A percentile compares a stretch with the other conserved stretches of the same genome.
Conservation (phyloP, 257 asterid species). For the Solanum piurae region DNA sequence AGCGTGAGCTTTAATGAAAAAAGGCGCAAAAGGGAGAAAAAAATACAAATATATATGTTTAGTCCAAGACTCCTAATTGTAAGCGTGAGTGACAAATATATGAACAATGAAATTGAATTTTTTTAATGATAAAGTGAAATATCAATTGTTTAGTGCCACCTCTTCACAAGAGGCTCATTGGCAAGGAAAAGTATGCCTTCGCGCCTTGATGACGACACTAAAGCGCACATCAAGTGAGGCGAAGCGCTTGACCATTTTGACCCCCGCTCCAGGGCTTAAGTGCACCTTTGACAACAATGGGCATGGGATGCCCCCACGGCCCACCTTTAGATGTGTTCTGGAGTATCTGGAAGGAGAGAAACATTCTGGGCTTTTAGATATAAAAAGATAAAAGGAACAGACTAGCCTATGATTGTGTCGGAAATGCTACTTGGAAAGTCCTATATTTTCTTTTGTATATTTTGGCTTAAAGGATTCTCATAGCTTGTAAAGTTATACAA, state of each 20-base stretch:
- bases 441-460: neutral
- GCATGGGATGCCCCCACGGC: neutral
- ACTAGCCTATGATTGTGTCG: neutral
- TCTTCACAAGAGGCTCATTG: neutral
- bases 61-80: neutral
- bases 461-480: neutral
- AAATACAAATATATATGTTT: neutral
- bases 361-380: neutral
- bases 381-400: neutral
- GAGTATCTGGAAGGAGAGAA: neutral
- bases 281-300: neutral
- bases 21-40: neutral
- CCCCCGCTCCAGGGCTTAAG: neutral
- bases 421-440: neutral
- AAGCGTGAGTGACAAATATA: neutral
- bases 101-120: neutral
- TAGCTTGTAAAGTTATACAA: neutral
- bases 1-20: neutral
- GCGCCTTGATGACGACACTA: neutral
- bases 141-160: neutral
- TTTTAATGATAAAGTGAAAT: neutral
- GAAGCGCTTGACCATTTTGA: neutral
- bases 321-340: neutral
- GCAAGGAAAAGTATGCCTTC: neutral
- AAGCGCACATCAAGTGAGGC: neutral